Conservation (phyloP, 2,329 filamentous ascomycete species). For the Monosporascus sp. region DNA sequence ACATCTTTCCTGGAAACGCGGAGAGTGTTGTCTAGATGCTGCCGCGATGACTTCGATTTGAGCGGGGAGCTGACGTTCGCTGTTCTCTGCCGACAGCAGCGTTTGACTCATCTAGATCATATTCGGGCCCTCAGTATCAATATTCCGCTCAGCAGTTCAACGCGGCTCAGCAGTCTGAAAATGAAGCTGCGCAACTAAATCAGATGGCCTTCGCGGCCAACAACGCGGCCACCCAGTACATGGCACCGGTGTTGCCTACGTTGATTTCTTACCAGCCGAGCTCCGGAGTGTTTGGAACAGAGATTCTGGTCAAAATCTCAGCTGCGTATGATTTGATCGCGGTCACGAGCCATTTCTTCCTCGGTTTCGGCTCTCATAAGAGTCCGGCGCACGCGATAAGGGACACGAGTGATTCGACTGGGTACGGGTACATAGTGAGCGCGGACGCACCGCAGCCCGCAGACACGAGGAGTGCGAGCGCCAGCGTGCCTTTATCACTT, state of each 20-base stretch:
- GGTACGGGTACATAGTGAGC: constrained; percentile 66
- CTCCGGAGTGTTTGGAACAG: constrained; percentile 63
- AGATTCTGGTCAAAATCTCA: constrained; percentile 67
- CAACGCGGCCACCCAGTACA: constrained; percentile 60
- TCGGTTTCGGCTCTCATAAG: constrained; percentile 76
- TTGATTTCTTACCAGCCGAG: constrained; percentile 66
- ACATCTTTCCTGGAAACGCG: constrained; percentile 1
- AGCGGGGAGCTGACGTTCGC: neutral
- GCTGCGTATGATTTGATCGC: constrained; percentile 65
- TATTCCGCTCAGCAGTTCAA: constrained; percentile 42
- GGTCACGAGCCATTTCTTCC: constrained; percentile 55
- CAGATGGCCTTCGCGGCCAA: constrained; percentile 55
- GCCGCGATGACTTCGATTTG: neutral
- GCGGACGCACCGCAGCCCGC: constrained; percentile 62
- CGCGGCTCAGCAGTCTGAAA: constrained; percentile 41
- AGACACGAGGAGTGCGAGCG: constrained; percentile 43
- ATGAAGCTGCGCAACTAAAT: constrained; percentile 46
- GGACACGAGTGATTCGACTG: constrained; percentile 48
- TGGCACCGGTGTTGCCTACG: constrained; percentile 56
- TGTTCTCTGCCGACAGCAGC: constrained; percentile 28
- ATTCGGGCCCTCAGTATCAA: constrained; percentile 52
- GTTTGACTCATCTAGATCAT: constrained; percentile 55
- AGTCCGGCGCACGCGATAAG: constrained; percentile 63
- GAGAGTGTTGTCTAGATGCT: neutral
- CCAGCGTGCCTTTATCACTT: constrained; percentile 51